Evolutionary conservation across 1,139 yeast species (phyloP).

Genomic region (Arxiozyma slooffiae): DNA sequence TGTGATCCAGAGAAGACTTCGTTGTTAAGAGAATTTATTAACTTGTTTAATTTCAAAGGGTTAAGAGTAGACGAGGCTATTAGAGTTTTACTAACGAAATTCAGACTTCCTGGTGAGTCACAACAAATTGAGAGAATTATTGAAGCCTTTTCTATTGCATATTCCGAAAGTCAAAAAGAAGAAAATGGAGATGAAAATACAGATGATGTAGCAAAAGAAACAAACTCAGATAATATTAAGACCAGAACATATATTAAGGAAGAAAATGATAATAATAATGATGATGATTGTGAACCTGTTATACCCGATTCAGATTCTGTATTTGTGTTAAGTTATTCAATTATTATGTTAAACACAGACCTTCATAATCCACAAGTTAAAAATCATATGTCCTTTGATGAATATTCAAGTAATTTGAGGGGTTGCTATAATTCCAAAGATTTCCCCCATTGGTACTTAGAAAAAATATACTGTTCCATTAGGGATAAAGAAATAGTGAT

Average conservation of each 20-base stretch:
- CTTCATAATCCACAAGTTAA: slow-evolving; percentile 70
- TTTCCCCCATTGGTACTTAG: slow-evolving; percentile 78
- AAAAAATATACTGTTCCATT: slow-evolving; percentile 71
- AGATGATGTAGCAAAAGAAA: slow-evolving; percentile 18
- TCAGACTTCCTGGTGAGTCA: slow-evolving; percentile 94
- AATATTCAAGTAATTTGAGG: slow-evolving; percentile 68
- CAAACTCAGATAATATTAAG: neutral
- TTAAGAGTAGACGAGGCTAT: slow-evolving; percentile 89
- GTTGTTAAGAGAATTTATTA: slow-evolving; percentile 56
- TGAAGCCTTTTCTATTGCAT: slow-evolving; percentile 75
- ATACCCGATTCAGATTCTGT: slow-evolving; percentile 66
- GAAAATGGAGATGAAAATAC: slow-evolving; percentile 10
- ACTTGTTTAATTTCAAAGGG: slow-evolving; percentile 62
- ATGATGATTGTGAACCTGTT: slow-evolving; percentile 32
- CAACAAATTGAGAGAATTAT: slow-evolving; percentile 91
- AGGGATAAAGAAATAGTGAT: slow-evolving; percentile 82
- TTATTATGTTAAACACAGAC: slow-evolving; percentile 72
- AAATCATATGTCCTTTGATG: slow-evolving; percentile 79
- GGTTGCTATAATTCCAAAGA: slow-evolving; percentile 68
- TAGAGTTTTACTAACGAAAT: slow-evolving; percentile 67
- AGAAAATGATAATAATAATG: no score
- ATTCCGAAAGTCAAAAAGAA: slow-evolving; percentile 49
- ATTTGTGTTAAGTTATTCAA: slow-evolving; percentile 61
- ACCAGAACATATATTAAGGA: slow-evolving; percentile 18
- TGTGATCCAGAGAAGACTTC: slow-evolving; percentile 64